phyloP scores from a whole-genome alignment of 148 eudicot genomes.

The Camellia sinensis region DNA sequence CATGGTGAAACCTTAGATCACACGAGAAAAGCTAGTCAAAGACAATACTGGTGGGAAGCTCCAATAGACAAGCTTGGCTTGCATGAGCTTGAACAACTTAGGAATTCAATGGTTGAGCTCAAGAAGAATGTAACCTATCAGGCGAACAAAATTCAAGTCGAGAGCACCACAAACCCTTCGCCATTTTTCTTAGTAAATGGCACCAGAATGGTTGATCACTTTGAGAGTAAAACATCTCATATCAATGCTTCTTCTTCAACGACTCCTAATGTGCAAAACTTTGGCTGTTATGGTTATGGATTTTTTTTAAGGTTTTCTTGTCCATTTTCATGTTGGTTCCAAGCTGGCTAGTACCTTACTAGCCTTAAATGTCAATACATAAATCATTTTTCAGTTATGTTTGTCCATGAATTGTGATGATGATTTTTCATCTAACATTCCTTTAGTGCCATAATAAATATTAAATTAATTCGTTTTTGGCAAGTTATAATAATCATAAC shows the following conservation, averaged over 20 bases:
- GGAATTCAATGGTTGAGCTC: constrained; percentile 53
- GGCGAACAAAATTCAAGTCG: constrained; percentile 24
- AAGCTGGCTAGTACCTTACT: constrained; percentile 30
- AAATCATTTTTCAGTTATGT: not conserved
- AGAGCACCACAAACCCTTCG: constrained; percentile 5
- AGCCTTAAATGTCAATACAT: not conserved
- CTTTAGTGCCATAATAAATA: not conserved
- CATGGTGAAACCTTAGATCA: constrained; percentile 34
- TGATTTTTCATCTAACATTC: not conserved
- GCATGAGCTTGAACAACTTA: constrained; percentile 38
- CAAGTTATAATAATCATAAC: too few species aligned
- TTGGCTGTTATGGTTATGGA: constrained; percentile 19
- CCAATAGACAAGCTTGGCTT: constrained; percentile 43
- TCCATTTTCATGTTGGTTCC: not conserved
- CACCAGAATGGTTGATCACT: not conserved
- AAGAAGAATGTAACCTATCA: constrained; percentile 39
- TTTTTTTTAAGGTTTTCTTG: constrained; percentile 17
- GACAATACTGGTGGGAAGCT: constrained; percentile 55
- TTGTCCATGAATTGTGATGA: not conserved
- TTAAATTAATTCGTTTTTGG: too few species aligned
- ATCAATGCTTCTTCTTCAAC: constrained; percentile 20
- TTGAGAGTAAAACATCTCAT: constrained; percentile 30
- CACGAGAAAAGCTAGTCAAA: constrained; percentile 28
- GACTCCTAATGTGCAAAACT: constrained; percentile 10
- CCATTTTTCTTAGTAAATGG: constrained; percentile 1